These are phyloP conservation scores for Hamamelis virginiana DNA, from an alignment of 164 flowering plant genomes.

Conservation along the genomic window DNA sequence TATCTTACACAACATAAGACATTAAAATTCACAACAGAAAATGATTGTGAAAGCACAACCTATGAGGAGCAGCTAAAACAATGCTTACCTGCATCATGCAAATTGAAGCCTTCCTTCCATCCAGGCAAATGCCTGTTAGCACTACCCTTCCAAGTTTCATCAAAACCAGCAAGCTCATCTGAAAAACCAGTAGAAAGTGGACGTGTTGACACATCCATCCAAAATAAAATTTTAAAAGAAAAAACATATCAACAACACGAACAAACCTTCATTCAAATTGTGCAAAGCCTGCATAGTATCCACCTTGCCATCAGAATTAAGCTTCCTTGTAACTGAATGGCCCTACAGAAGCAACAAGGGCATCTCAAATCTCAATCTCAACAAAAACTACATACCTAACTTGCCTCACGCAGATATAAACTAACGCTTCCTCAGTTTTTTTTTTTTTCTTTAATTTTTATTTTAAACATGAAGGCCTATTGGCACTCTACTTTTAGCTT, in stretches of 20 bases:
- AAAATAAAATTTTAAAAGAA: neutral
- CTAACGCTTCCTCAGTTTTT: no score
- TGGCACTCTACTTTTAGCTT: no score
- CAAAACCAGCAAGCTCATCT: slow-evolving; percentile 81
- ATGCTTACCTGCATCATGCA: slow-evolving; percentile 17
- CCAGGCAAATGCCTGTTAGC: slow-evolving; percentile 22
- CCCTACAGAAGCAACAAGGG: slow-evolving; percentile 47
- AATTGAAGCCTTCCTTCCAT: slow-evolving; percentile 13
- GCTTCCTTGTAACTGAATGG: slow-evolving; percentile 78
- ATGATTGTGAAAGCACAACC: neutral
- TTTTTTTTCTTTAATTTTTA: no score
- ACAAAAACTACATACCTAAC: neutral
- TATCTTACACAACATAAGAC: no score
- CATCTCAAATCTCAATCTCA: slow-evolving; percentile 3
- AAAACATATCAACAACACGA: neutral
- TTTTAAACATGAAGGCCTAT: no score
- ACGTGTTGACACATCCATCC: neutral
- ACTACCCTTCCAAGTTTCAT: slow-evolving; percentile 52
- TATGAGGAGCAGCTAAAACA: neutral
- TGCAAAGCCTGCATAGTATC: slow-evolving; percentile 73
- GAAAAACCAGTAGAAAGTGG: slow-evolving; percentile 4
- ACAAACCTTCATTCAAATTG: slow-evolving; percentile 76
- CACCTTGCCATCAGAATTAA: slow-evolving; percentile 78
- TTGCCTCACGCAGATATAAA: no score
- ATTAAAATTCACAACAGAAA: no score